Conservation (phyloP, 1,284 basidiomycete species). For the Fomitiporia mediterranea region DNA sequence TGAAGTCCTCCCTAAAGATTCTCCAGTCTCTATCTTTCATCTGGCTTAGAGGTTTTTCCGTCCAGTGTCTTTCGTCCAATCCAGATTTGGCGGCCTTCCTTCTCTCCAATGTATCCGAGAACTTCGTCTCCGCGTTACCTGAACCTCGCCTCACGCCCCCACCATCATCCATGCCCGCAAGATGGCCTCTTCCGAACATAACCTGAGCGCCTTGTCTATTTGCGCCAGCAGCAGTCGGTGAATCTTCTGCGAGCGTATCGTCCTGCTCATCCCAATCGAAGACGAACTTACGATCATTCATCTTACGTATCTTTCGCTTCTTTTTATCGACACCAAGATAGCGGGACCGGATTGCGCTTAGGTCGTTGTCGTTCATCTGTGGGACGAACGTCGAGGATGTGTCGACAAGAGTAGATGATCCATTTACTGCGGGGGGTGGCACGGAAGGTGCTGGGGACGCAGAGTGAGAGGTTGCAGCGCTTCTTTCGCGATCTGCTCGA, state of each 20-base stretch:
- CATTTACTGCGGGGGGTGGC: constrained; percentile 34
- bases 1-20: constrained; percentile 98
- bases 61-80: constrained; percentile 94
- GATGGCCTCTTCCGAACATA: constrained; percentile 79
- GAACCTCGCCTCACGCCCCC: constrained; percentile 37
- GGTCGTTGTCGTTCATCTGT: constrained; percentile 70
- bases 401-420: constrained; percentile 30
- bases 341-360: constrained; percentile 75
- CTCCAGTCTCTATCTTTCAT: constrained; percentile 99
- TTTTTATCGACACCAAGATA: constrained; percentile 91
- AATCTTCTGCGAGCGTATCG: constrained; percentile 76
- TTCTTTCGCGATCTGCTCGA: constrained; percentile 62
- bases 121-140: constrained; percentile 41
- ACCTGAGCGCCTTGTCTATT: constrained; percentile 76
- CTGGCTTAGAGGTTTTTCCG: constrained; percentile 87
- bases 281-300: constrained; percentile 94
- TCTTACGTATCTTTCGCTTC: constrained; percentile 90
- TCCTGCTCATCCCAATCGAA: constrained; percentile 98
- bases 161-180: constrained; percentile 84
- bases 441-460: constrained; percentile 30
- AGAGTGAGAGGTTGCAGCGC: constrained; percentile 28
- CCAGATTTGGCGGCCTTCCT: constrained; percentile 78
- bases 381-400: constrained; percentile 52
- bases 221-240: constrained; percentile 56
- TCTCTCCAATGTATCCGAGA: constrained; percentile 78